Base-by-base conservation (phyloP, 2,329 filamentous ascomycete species). In the Colletotrichum eremochloae region DNA sequence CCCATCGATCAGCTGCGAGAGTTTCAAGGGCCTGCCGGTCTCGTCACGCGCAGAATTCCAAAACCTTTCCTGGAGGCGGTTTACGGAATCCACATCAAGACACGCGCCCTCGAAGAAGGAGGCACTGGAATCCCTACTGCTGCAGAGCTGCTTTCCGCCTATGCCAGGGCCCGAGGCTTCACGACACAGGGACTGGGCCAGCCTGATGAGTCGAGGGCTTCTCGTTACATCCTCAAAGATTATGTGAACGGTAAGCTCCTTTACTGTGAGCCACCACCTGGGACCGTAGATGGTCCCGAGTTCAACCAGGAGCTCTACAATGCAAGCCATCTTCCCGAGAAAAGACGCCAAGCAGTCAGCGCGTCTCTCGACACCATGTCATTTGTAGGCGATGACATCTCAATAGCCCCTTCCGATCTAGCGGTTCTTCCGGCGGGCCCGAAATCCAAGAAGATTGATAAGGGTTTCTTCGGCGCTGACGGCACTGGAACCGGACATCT, bases 1-100 rank as follows among this genome's bases (percentile, higher is more conserved):
- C 96, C 96, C 14, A 99, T 99, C 77, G 96, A 99, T 81, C 96
- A 99, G 82, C 88, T 98, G 76, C 91, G 96, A 74, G 96, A 99
- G 80, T 97, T 93, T 84, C 95, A 91, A 4, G 96, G 96, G 1
- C 96, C 96, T 0, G 92, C 92, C 24, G 91, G 90, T 0, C 88
- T 99, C 3, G 93, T 99, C 38, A 91, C 95, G 1, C 89, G 93
- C 71, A 90, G 96, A 64, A 94, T 99, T 67, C 97, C 96, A 1
- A 91, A 96, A 79, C 84, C 89, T 9, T 98, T 97, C 84, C 85
- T 99, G 6, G 96, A 99, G 82, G 94, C 95, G 40, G 86, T 97
- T 4, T 99, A 99, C 82, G 96, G 96, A 64, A 95, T 99, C 84
- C 93, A 92, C 78, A 97, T 99, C 76, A 84, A 89, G 71, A 95